Evolutionary conservation across 768 basidiomycete species (phyloP).

Genomic region (Austroboletus festivus): DNA sequence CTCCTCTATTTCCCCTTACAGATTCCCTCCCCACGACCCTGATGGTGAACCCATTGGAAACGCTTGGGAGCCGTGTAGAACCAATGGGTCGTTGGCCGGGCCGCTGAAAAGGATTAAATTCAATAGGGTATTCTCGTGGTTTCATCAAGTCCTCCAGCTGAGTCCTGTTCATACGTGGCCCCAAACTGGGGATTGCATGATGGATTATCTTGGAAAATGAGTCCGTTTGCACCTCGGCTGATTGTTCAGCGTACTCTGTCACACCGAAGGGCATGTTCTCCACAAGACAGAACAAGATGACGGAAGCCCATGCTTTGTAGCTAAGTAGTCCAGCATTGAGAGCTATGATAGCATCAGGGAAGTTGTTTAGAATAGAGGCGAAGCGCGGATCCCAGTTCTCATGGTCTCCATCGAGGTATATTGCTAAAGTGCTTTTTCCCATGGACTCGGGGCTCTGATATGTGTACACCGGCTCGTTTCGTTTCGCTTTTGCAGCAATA

Average conservation of each 20-base stretch:
- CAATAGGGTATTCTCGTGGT: slow-evolving; percentile 29
- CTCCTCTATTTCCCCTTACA: neutral
- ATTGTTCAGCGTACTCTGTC: slow-evolving; percentile 38
- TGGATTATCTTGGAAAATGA: slow-evolving; percentile 29
- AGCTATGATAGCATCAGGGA: slow-evolving; percentile 43
- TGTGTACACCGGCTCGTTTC: slow-evolving; percentile 28
- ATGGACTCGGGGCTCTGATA: slow-evolving; percentile 37
- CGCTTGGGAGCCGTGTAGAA: slow-evolving; percentile 27
- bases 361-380: slow-evolving; percentile 10
- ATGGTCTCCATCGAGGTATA: slow-evolving; percentile 33
- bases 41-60: slow-evolving; percentile 33
- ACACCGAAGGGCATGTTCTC: slow-evolving; percentile 32
- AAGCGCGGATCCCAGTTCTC: slow-evolving; percentile 28
- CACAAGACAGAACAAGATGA: slow-evolving; percentile 30
- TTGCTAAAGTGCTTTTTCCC: slow-evolving; percentile 38
- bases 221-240: slow-evolving; percentile 30
- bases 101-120: slow-evolving; percentile 33
- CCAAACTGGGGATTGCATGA: slow-evolving; percentile 24
- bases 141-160: slow-evolving; percentile 23
- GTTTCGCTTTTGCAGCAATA: slow-evolving; percentile 31
- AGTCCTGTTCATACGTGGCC: slow-evolving; percentile 20
- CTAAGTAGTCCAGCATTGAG: slow-evolving; percentile 39
- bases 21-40: slow-evolving; percentile 23
- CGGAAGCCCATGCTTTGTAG: slow-evolving; percentile 37
- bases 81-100: slow-evolving; percentile 31